phyloP scores from a whole-genome alignment of 768 basidiomycete genomes.

The Mycena capillaripes region DNA sequence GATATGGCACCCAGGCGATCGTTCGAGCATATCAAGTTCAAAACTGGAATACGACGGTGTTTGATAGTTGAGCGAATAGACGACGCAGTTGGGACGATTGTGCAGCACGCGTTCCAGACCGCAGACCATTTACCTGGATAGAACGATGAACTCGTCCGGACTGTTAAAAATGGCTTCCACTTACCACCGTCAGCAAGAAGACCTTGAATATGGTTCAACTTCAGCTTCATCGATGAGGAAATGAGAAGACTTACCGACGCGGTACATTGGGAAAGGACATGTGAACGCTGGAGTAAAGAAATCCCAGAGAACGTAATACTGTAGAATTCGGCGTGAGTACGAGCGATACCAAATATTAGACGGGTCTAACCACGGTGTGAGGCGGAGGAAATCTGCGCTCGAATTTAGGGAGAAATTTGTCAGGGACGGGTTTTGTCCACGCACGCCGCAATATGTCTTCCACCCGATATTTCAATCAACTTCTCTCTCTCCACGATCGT shows the following conservation, averaged over 20 bases:
- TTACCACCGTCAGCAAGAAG: constrained; percentile 7
- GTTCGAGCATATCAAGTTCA: constrained; percentile 54
- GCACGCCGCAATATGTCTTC: constrained; percentile 21
- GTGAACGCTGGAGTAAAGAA: constrained; percentile 48
- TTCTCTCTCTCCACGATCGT: constrained; percentile 21
- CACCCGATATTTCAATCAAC: constrained; percentile 20
- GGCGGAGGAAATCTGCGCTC: constrained; percentile 21
- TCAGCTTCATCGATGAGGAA: no score
- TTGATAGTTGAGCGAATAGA: constrained; percentile 62
- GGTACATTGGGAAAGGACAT: constrained; percentile 45
- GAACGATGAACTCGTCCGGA: neutral
- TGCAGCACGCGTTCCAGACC: constrained; percentile 57
- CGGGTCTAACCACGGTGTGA: neutral
- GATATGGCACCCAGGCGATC: constrained; percentile 52
- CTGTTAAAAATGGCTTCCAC: neutral
- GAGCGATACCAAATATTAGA: neutral
- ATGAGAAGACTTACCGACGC: constrained; percentile 34
- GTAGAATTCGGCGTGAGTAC: neutral
- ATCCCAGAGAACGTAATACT: constrained; percentile 41
- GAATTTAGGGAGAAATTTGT: no score
- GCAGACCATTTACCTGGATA: constrained; percentile 57
- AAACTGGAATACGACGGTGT: constrained; percentile 55
- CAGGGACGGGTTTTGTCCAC: neutral
- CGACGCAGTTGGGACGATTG: constrained; percentile 55
- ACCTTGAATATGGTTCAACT: neutral